Percentiles rank a stretch among this genome's conserved stretches.
These are phyloP conservation scores for Neurospora sublineolata DNA, from an alignment of 495 filamentous ascomycete species.

Conservation along the genomic window DNA sequence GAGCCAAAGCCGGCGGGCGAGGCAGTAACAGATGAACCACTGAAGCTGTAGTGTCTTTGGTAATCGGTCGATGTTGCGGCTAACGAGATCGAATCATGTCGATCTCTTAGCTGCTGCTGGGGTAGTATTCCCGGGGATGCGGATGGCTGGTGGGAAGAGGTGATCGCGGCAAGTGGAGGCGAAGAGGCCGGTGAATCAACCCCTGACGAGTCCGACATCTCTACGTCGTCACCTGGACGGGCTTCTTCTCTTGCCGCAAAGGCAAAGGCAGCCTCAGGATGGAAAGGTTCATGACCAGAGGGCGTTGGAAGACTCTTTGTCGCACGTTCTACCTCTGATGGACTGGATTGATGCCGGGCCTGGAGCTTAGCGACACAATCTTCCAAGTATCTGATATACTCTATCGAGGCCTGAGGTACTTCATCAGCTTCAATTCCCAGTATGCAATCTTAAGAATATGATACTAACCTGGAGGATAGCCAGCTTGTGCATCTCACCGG, in stretches of 20 bases:
- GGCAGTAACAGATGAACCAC: conserved; percentile 28
- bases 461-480: conserved; percentile 77
- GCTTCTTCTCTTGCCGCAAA: not conserved
- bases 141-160: conserved; percentile 28
- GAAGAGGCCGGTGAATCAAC: conserved; percentile 21
- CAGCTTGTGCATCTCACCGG: conserved; percentile 94
- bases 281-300: conserved; percentile 14
- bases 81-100: conserved; percentile 38
- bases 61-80: conserved; percentile 20
- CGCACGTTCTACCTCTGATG: conserved; percentile 5
- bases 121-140: conserved; percentile 37
- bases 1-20: conserved; percentile 35
- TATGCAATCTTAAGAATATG: not conserved
- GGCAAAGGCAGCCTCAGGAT: conserved; percentile 8
- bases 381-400: conserved; percentile 91
- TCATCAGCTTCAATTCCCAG: conserved; percentile 1
- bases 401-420: conserved; percentile 68
- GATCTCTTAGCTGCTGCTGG: conserved; percentile 22
- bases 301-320: conserved; percentile 15
- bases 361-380: conserved; percentile 78
- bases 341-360: conserved; percentile 32
- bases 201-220: conserved; percentile 34
- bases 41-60: conserved; percentile 35
- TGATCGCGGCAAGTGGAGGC: conserved; percentile 14
- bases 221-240: conserved; percentile 23